Evolutionary conservation across 805 yeast species (phyloP), one percentile per base, ranked within the genome.

Genomic region (Grigorovia humatica): DNA sequence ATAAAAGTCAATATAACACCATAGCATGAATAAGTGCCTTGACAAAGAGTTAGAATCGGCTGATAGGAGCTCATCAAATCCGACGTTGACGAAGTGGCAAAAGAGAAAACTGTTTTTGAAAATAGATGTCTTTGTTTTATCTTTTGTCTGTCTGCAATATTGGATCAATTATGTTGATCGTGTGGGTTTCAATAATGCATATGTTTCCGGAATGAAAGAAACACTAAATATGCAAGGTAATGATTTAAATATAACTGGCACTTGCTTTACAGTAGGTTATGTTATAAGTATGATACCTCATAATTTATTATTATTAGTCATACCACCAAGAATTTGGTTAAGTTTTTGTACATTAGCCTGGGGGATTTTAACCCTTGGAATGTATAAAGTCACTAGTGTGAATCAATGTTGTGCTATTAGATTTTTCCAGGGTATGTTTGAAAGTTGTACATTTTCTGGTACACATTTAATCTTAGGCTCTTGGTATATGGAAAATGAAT

Each of bases 181-280:
- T 57, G 70, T 77, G 13, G 80, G 80, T 51, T 64, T 79, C 44
- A 67, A 75, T 35, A 75, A 78, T 58, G 85, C 87, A 2, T 82
- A 81, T 60, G 82, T 81, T n/a, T 73, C 80, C 11, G 87, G 87
- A 9, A 78, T 82, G 85, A 74, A 78, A 56, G 80, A 79, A 52
- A 85, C 76, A 50, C 57, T 79, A 51, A 56, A 66, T 2, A 68
- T 79, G 71, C 54, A 60, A 43, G 80, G 81, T 12, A 65, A 76
- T 52, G 74, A 80, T 51, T 74, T 72, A 55, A 79, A 80, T 59
- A 54, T 76, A 43, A 70, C 80, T 49, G 77, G 76, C 53, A 79
- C 84, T 0, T 73, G 77, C 49, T 81, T 79, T 64, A 79, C 76
- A 20, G 73, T 79, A 9, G 89, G 88, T 2, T 80, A 80, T 60